A percentile compares a stretch with the other conserved stretches of the same genome.
phyloP scores from a whole-genome alignment of 768 basidiomycete species.

The Holtermanniella nyarrowii region DNA sequence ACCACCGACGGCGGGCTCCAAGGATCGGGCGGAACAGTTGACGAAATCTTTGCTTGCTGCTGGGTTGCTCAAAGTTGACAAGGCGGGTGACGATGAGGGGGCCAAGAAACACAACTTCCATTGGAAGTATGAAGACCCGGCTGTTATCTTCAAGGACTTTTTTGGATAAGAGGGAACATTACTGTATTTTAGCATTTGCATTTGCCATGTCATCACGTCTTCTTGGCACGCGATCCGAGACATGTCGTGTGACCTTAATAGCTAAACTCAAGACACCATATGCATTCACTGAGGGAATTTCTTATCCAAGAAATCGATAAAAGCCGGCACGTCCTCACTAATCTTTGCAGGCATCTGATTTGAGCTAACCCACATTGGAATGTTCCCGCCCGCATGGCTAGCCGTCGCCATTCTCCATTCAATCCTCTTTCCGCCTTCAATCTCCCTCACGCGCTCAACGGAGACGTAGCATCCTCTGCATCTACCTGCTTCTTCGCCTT shows the following conservation, averaged over 20 bases:
- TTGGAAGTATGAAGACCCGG: conserved; percentile 38
- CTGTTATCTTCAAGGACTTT: conserved; percentile 29
- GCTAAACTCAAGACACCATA: too few relatives aligned
- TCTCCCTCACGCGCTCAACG: conserved; percentile 33
- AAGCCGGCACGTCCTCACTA: conserved; percentile 39
- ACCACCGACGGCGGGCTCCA: background rate
- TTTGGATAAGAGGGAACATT: conserved; percentile 14
- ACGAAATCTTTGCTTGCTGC: conserved; percentile 7
- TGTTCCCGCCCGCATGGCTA: conserved; percentile 34
- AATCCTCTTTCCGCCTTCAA: conserved; percentile 19
- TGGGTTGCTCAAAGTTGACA: conserved; percentile 24
- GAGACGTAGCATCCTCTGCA: conserved; percentile 36
- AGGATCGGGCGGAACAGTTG: background rate
- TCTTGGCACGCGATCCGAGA: background rate
- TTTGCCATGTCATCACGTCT: background rate
- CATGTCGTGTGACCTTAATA: background rate
- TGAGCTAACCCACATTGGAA: conserved; percentile 38
- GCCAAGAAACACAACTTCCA: conserved; percentile 31
- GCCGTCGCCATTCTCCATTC: conserved; percentile 40
- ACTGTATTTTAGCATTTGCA: background rate
- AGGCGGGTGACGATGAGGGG: conserved; percentile 24
- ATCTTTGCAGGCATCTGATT: conserved; percentile 30
- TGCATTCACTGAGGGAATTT: conserved; percentile 11
- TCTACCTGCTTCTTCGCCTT: conserved; percentile 20
- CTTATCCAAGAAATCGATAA: conserved; percentile 32